Evolutionary conservation across 179 eudicot species (phyloP), one percentile per base, ranked within the genome.

Genomic region (Amaranthus tricolor): DNA sequence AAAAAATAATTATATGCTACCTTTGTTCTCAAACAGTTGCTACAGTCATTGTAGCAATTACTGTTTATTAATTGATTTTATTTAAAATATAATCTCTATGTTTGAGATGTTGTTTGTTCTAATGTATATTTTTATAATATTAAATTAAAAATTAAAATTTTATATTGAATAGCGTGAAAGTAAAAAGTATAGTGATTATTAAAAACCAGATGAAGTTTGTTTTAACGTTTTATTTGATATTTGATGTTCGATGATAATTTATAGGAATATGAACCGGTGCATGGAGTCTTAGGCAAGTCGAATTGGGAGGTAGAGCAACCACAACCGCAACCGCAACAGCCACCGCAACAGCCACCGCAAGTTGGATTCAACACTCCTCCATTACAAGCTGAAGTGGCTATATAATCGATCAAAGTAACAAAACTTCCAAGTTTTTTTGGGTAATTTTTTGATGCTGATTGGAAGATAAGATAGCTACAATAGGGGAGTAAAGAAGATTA

Each of bases 191-290:
- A 24, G 2, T 4, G 40, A 31, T 31, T 31, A 31, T 31, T 31
- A 31, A 31, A 31, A 31, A 31, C 40, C 4, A 2, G 3, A 31
- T 0, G 40, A 31, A 31, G 0, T 31, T 31, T 31, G 40, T 31
- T 31, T 24, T 31, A 31, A 31, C 19, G 57, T 20, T 1, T 2
- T n/a, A 8, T 49, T 71, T 62, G 51, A 60, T 1, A 11, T 57
- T 45, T 31, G 3, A 20, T 54, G 51, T 43, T 17, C 7, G 60
- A 17, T 59, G 54, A 57, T 61, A 55, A 47, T 52, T 2, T 49
- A 19, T 53, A 91, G 97, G 89, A 86, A 45, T 91, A 86, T 55
- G 87, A 80, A 77, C 86, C 94, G 6, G 91, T 83, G 81, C 82
- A 85, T 68, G 89, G 88, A 73, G 89, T 72, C 4, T 73, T 87